These are phyloP conservation scores for Hyphodiscus sp. DNA, from an alignment of 2,329 filamentous ascomycete genomes.

Conservation along the genomic window DNA sequence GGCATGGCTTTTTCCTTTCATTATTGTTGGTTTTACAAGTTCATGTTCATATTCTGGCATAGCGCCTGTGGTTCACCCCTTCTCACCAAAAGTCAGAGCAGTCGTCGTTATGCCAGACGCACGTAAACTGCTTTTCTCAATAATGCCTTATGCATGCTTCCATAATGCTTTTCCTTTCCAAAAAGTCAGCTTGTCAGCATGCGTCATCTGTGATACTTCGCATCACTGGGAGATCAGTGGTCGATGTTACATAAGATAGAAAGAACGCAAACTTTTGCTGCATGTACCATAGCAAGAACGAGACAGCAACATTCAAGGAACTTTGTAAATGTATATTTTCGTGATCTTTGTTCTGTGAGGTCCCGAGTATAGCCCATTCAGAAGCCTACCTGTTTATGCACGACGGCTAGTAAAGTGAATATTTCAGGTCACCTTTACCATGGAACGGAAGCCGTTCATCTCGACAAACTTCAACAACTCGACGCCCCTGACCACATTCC, in stretches of 20 bases:
- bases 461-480: background rate
- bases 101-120: background rate
- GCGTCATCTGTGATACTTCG: constrained; percentile 7
- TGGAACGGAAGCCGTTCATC: too few relatives aligned
- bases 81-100: constrained; percentile 14
- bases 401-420: too few relatives aligned
- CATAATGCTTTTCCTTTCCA: constrained; percentile 14
- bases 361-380: background rate
- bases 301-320: constrained; percentile 9
- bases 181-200: constrained; percentile 15
- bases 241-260: constrained; percentile 22
- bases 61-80: constrained; percentile 12
- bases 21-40: constrained; percentile 23
- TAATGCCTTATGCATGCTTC: constrained; percentile 15
- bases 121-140: constrained; percentile 10
- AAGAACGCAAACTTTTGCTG: constrained; percentile 17
- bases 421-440: too few relatives aligned
- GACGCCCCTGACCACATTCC: background rate
- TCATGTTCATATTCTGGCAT: constrained; percentile 26
- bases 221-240: constrained; percentile 1
- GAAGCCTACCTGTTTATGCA: too few relatives aligned
- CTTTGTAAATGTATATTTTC: background rate
- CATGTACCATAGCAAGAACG: constrained; percentile 24
- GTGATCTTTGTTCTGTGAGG: background rate
- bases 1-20: constrained; percentile 20